Evolutionary conservation across 352 stramenopile species (phyloP).

Genomic region (Phytopythium sindhum): DNA sequence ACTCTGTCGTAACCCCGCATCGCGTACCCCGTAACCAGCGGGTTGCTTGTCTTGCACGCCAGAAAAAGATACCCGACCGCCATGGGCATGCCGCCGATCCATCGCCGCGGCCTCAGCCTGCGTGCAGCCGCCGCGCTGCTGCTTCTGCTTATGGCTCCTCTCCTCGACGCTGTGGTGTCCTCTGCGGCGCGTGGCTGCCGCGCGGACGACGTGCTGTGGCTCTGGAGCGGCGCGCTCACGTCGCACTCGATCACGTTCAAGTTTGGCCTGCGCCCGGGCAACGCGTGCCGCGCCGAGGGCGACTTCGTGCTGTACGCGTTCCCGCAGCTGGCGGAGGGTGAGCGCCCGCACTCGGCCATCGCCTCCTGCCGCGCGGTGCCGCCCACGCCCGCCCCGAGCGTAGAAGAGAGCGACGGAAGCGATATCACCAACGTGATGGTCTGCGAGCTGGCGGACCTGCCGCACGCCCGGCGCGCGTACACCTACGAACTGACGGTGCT

Average conservation of each 20-base stretch:
- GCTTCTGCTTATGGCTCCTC: neutral
- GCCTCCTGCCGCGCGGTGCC: slow-evolving; percentile 26
- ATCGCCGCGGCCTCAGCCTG: neutral
- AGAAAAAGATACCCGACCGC: neutral
- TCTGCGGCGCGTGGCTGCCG: slow-evolving; percentile 16
- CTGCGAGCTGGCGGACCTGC: slow-evolving; percentile 46
- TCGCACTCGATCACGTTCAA: slow-evolving; percentile 69
- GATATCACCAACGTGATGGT: slow-evolving; percentile 36
- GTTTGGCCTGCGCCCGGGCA: slow-evolving; percentile 53
- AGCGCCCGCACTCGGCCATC: slow-evolving; percentile 51
- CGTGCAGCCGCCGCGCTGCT: neutral
- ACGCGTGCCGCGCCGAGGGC: slow-evolving; percentile 34
- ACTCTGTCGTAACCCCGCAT: too few relatives aligned
- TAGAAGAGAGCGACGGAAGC: slow-evolving; percentile 10
- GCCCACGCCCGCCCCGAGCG: slow-evolving; percentile 4
- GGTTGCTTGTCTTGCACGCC: neutral
- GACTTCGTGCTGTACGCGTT: slow-evolving; percentile 62
- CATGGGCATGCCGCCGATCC: neutral
- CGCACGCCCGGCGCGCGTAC: slow-evolving; percentile 49
- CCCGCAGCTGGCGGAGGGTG: slow-evolving; percentile 30
- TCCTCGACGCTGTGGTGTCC: neutral
- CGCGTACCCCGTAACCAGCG: too few relatives aligned
- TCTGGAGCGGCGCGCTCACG: slow-evolving; percentile 72
- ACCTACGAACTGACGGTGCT: slow-evolving; percentile 55
- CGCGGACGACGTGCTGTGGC: slow-evolving; percentile 51